phyloP scores from a whole-genome alignment of 495 filamentous ascomycete genomes.

The Aspergillus funiculosus region DNA sequence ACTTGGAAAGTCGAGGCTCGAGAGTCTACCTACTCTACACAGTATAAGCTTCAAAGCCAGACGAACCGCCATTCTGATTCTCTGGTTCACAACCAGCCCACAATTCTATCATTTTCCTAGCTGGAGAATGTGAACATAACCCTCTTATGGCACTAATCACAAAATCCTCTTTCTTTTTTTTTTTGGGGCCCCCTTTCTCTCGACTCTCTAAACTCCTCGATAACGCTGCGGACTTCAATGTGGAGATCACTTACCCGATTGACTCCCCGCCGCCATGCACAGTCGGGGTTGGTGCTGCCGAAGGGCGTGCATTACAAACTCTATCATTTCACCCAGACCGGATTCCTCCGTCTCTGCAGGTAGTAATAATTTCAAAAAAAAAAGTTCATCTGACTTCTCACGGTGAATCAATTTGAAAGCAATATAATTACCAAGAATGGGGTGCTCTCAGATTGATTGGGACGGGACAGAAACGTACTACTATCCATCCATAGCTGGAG shows the following conservation, averaged over 20 bases:
- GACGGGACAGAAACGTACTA: not conserved
- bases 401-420: not conserved
- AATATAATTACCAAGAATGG: not conserved
- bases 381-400: constrained; percentile 8
- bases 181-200: not conserved
- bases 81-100: too few relatives aligned
- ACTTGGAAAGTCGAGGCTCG: too few relatives aligned
- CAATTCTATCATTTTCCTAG: too few relatives aligned
- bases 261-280: constrained; percentile 8
- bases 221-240: too few relatives aligned
- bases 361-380: too few relatives aligned
- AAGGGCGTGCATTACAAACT: constrained; percentile 32
- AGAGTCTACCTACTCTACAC: too few relatives aligned
- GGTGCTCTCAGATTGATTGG: not conserved
- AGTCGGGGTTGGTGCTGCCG: constrained; percentile 25
- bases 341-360: constrained; percentile 10
- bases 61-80: too few relatives aligned
- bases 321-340: constrained; percentile 12
- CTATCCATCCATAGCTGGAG: not conserved
- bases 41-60: too few relatives aligned
- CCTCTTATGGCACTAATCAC: too few relatives aligned
- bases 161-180: not conserved
- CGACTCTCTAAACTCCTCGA: too few relatives aligned
- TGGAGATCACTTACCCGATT: constrained; percentile 16
- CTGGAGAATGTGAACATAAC: too few relatives aligned